Evolutionary conservation across 1,139 yeast genomes (phyloP).

Genomic region (Geotrichum citri-aurantii): DNA sequence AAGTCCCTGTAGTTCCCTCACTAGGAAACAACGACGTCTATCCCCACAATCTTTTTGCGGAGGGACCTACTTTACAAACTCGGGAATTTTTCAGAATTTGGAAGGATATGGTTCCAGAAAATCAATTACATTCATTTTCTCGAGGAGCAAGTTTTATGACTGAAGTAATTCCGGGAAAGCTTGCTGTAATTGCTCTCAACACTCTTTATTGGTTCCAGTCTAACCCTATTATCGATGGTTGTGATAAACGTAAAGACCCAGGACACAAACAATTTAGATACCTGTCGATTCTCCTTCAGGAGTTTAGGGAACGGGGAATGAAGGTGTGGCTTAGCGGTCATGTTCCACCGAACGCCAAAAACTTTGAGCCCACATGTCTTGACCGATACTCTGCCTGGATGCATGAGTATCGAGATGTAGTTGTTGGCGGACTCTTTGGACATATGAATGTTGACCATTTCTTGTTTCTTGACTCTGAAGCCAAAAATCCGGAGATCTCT

Average conservation of each 20-base stretch:
- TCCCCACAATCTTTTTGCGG: conserved; percentile 77
- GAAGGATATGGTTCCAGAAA: conserved; percentile 63
- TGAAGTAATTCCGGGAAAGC: conserved; percentile 69
- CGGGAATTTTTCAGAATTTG: conserved; percentile 69
- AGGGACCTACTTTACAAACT: conserved; percentile 84
- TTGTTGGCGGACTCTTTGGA: conserved; percentile 76
- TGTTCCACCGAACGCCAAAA: conserved; percentile 79
- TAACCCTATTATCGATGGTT: conserved; percentile 77
- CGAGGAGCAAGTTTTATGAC: conserved; percentile 68
- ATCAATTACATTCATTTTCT: conserved; percentile 66
- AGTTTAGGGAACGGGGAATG: conserved; percentile 66
- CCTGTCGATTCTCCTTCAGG: conserved; percentile 69
- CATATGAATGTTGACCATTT: conserved; percentile 89
- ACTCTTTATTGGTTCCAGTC: conserved; percentile 68
- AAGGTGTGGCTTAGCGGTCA: conserved; percentile 86
- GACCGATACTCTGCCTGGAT: conserved; percentile 71
- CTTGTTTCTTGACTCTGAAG: conserved; percentile 52
- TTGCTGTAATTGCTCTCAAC: conserved; percentile 73
- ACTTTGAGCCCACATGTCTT: conserved; percentile 64
- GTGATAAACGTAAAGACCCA: conserved; percentile 65
- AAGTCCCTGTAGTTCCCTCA: conserved; percentile 54
- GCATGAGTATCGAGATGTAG: conserved; percentile 74
- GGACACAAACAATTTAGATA: conserved; percentile 72
- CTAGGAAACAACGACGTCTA: conserved; percentile 83
- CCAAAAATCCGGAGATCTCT: conserved; percentile 20